Evolutionary conservation across 2,329 filamentous ascomycete genomes (phyloP).

Genomic region (Pestalotiopsis sp.): DNA sequence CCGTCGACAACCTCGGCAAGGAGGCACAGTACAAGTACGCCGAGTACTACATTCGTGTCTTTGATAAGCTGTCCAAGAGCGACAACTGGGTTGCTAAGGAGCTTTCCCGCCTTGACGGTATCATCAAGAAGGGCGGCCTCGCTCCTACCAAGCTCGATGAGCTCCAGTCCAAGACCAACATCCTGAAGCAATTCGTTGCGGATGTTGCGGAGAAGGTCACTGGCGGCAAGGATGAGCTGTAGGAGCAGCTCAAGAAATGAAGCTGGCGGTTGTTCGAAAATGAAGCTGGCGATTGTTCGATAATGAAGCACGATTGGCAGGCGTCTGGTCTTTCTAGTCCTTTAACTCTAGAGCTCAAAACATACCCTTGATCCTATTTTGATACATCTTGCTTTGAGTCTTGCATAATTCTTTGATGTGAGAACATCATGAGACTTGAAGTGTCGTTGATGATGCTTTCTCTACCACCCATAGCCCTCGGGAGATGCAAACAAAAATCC

Average conservation of each 20-base stretch:
- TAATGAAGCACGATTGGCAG: conserved; percentile 5
- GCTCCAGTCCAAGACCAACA: conserved; percentile 82
- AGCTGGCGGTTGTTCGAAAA: conserved; percentile 1
- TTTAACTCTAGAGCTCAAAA: conserved; percentile 7
- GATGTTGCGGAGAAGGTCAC: conserved; percentile 56
- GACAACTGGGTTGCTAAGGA: conserved; percentile 84
- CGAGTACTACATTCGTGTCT: conserved; percentile 91
- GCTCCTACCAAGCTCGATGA: conserved; percentile 88
- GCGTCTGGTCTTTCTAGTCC: background rate
- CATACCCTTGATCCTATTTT: background rate
- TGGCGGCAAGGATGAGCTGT: conserved; percentile 71
- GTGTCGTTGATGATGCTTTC: background rate
- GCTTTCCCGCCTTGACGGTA: conserved; percentile 74
- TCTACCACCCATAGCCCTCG: background rate
- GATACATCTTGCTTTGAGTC: background rate
- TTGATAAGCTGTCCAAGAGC: conserved; percentile 81
- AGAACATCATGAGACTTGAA: background rate
- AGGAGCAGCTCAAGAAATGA: conserved; percentile 30
- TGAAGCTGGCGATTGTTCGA: conserved; percentile 1
- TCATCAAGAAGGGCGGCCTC: conserved; percentile 85
- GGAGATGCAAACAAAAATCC: background rate
- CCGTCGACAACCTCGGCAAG: conserved; percentile 66
- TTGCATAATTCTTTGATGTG: background rate
- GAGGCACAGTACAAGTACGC: conserved; percentile 73
- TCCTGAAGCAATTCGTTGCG: conserved; percentile 76